Conservation (phyloP, 73 alveolate genomes). For the Paramecium primaurelia region DNA sequence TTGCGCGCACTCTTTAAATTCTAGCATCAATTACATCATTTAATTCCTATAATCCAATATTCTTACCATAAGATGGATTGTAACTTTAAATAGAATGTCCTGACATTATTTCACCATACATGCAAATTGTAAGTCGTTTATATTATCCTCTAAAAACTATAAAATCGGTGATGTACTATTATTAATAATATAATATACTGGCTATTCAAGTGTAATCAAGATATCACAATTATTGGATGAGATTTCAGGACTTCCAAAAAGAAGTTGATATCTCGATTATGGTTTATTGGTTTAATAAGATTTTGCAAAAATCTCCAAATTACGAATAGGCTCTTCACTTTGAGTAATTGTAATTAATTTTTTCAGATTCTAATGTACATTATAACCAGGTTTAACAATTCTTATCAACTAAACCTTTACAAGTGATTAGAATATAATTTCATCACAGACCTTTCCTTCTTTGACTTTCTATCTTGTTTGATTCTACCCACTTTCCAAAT, state of each 20-base stretch:
- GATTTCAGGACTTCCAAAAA: neutral
- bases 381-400: slow-evolving; percentile 42
- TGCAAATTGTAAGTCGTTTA: slow-evolving; percentile 30
- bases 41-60: neutral
- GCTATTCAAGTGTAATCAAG: neutral
- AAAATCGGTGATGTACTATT: slow-evolving; percentile 33
- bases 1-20: neutral
- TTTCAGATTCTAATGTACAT: slow-evolving; percentile 17
- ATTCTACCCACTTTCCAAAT: neutral
- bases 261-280: slow-evolving; percentile 2
- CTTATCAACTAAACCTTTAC: slow-evolving; percentile 13
- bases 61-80: neutral
- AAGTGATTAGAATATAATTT: neutral
- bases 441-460: slow-evolving; percentile 24
- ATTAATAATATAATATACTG: neutral
- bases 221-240: neutral
- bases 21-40: slow-evolving; percentile 12
- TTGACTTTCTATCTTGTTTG: neutral
- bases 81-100: neutral
- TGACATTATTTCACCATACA: slow-evolving; percentile 35
- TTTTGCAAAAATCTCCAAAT: slow-evolving; percentile 36
- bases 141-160: slow-evolving; percentile 32
- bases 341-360: slow-evolving; percentile 7
- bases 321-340: neutral
- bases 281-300: neutral